These are phyloP conservation scores for Mortierella sp. DNA, from an alignment of 371 early-diverging fungal genomes.

Conservation along the genomic window DNA sequence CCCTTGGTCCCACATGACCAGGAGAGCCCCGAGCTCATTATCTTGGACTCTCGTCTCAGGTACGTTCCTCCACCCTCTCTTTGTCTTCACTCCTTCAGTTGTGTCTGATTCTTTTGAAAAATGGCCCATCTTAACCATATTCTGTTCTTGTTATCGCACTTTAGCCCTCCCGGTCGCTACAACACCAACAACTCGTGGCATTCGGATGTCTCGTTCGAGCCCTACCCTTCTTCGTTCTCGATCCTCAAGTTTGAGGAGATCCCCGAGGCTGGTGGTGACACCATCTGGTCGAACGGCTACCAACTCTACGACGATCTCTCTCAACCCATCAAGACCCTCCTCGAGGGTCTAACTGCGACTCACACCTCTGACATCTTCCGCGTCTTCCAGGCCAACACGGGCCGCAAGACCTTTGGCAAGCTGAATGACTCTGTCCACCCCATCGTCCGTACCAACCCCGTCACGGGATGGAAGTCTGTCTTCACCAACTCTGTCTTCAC, in stretches of 20 bases:
- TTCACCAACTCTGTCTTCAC: slow-evolving; percentile 76
- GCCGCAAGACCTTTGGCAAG: slow-evolving; percentile 61
- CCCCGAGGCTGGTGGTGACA: slow-evolving; percentile 74
- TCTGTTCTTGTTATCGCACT: not conserved
- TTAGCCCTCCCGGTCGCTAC: slow-evolving; percentile 37
- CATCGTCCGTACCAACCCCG: slow-evolving; percentile 76
- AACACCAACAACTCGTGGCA: slow-evolving; percentile 66
- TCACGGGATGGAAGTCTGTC: slow-evolving; percentile 78
- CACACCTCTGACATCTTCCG: slow-evolving; percentile 68
- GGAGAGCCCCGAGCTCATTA: slow-evolving; percentile 50
- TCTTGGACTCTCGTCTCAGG: slow-evolving; percentile 49
- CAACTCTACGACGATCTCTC: slow-evolving; percentile 72
- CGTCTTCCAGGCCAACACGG: slow-evolving; percentile 55
- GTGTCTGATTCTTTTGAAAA: not conserved
- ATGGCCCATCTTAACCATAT: not conserved
- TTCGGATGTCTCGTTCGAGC: slow-evolving; percentile 73
- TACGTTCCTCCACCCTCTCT: slow-evolving; percentile 10
- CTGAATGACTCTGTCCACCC: slow-evolving; percentile 65
- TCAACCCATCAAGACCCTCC: slow-evolving; percentile 63
- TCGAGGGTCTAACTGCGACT: slow-evolving; percentile 74
- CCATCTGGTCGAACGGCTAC: slow-evolving; percentile 71
- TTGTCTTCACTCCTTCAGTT: too few species aligned
- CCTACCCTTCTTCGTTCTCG: slow-evolving; percentile 68
- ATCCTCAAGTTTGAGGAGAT: slow-evolving; percentile 65
- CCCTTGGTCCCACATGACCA: slow-evolving; percentile 59